These are phyloP conservation scores for Trichosporon coremiiforme DNA, from an alignment of 1,284 basidiomycete species.

Conservation along the genomic window DNA sequence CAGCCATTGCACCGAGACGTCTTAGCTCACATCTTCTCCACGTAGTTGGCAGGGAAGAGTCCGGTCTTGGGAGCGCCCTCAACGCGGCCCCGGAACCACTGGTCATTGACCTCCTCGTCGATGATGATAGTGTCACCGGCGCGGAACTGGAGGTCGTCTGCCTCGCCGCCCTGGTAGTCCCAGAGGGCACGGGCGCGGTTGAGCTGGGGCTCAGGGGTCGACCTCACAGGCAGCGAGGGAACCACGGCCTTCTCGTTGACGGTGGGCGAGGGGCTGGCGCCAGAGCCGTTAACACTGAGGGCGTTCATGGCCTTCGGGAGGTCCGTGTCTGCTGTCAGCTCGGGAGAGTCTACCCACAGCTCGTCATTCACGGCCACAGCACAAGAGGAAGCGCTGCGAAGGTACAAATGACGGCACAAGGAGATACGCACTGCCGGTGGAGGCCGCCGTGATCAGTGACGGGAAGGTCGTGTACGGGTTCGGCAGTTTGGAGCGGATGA, in stretches of 20 bases:
- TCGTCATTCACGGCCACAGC: background rate
- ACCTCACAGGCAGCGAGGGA: constrained; percentile 18
- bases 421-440: constrained; percentile 6
- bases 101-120: constrained; percentile 53
- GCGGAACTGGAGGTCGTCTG: constrained; percentile 49
- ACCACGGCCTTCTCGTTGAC: constrained; percentile 9
- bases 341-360: no score
- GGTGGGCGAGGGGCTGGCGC: background rate
- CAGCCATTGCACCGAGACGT: background rate
- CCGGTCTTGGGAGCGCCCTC: constrained; percentile 44
- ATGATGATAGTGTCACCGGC: constrained; percentile 48
- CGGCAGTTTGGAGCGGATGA: constrained; percentile 47
- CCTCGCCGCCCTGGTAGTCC: constrained; percentile 50
- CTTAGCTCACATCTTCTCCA: constrained; percentile 49
- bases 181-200: constrained; percentile 46
- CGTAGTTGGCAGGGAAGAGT: constrained; percentile 52
- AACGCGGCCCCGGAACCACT: constrained; percentile 51
- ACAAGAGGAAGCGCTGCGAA: background rate
- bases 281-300: constrained; percentile 10
- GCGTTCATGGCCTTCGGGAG: constrained; percentile 16
- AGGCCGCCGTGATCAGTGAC: constrained; percentile 23
- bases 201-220: constrained; percentile 25
- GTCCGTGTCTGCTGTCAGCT: constrained; percentile 3
- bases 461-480: constrained; percentile 35
- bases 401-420: no score